phyloP scores from a whole-genome alignment of 2,329 filamentous ascomycete genomes.

The Neofusicoccum sp. region DNA sequence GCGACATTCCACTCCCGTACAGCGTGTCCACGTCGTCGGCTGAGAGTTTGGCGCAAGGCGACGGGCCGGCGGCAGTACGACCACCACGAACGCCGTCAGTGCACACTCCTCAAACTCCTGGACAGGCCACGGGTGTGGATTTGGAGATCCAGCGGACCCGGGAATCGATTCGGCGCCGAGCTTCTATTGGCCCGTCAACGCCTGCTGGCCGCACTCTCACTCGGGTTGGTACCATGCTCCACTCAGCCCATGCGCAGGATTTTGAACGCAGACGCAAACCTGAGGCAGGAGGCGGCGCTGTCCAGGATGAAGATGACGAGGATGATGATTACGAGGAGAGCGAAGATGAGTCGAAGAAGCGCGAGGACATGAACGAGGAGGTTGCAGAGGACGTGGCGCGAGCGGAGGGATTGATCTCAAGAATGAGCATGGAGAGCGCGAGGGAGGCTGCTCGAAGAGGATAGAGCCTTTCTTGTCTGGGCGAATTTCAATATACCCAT shows the following conservation, averaged over 20 bases:
- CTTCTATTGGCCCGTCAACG: conserved; percentile 22
- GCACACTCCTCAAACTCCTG: neutral
- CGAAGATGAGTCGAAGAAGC: conserved; percentile 30
- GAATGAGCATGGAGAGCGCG: neutral
- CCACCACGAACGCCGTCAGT: neutral
- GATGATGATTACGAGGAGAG: conserved; percentile 36
- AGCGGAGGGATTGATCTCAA: conserved; percentile 9
- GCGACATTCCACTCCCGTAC: conserved; percentile 86
- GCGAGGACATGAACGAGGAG: conserved; percentile 3
- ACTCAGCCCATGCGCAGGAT: conserved; percentile 83
- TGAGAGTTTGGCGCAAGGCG: conserved; percentile 17
- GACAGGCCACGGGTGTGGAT: conserved; percentile 14
- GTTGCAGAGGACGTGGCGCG: conserved; percentile 4
- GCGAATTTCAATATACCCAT: conserved; percentile 2
- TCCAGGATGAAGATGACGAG: conserved; percentile 21
- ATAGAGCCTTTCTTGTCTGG: no score
- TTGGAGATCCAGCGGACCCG: conserved; percentile 15
- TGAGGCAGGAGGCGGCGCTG: conserved; percentile 37
- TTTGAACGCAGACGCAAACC: conserved; percentile 75
- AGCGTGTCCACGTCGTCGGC: conserved; percentile 38
- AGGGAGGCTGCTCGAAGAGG: neutral
- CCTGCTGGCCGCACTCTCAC: conserved; percentile 44
- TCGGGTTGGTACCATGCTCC: conserved; percentile 67
- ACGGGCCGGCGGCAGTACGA: neutral
- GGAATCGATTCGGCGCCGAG: conserved; percentile 25